Conservation (phyloP, 2,329 filamentous ascomycete species). For the Scortechinia acanthostroma region DNA sequence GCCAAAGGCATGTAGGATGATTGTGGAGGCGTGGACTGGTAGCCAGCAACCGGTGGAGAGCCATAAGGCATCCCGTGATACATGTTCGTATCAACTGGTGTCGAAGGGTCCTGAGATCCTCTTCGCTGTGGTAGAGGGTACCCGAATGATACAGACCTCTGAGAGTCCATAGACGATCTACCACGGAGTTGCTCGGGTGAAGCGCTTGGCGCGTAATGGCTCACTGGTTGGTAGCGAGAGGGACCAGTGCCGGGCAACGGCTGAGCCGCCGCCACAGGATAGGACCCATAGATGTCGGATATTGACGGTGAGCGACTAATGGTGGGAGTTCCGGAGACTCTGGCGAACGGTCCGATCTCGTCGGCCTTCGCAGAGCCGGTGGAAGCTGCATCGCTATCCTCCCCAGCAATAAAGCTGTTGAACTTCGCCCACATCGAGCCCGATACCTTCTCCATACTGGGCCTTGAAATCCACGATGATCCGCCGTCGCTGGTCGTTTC, state of each 20-base stretch:
- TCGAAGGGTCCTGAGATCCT: background rate
- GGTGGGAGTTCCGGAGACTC: slow-evolving; percentile 69
- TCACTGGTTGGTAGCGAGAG: slow-evolving; percentile 18
- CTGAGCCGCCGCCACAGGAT: slow-evolving; percentile 31
- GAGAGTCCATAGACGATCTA: background rate
- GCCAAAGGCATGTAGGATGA: slow-evolving; percentile 1
- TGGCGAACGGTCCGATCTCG: slow-evolving; percentile 58
- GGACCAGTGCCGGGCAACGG: slow-evolving; percentile 19
- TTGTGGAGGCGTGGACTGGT: background rate
- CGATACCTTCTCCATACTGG: slow-evolving; percentile 91
- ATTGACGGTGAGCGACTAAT: slow-evolving; percentile 69
- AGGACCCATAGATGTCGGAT: slow-evolving; percentile 70
- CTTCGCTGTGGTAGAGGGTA: no score
- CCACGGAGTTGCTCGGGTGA: slow-evolving; percentile 5
- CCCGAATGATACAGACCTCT: slow-evolving; percentile 1
- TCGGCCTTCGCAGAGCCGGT: slow-evolving; percentile 51
- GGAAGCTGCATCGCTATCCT: slow-evolving; percentile 66
- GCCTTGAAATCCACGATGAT: slow-evolving; percentile 86
- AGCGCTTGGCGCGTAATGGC: slow-evolving; percentile 7
- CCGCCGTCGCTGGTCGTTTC: slow-evolving; percentile 69
- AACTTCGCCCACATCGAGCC: slow-evolving; percentile 86
- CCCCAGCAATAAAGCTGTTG: slow-evolving; percentile 91
- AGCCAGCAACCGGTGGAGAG: background rate
- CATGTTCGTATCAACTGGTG: background rate
- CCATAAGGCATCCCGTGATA: background rate